phyloP scores from a whole-genome alignment of 768 basidiomycete genomes.

The Kwoniella sp. region DNA sequence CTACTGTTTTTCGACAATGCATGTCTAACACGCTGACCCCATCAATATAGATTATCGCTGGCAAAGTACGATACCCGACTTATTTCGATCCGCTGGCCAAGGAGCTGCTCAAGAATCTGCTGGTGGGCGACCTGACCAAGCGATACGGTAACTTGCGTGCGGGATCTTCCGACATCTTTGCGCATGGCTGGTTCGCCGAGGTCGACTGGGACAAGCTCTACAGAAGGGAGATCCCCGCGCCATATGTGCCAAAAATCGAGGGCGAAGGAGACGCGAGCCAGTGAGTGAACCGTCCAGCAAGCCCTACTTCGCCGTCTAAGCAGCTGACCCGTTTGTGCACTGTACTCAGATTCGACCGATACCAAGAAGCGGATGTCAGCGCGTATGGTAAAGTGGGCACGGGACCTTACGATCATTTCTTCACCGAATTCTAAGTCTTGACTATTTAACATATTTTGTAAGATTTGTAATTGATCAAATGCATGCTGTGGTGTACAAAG shows the following conservation, averaged over 20 bases:
- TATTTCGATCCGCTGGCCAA: constrained; percentile 57
- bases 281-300: constrained; percentile 43
- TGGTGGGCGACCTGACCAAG: constrained; percentile 57
- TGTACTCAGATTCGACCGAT: constrained; percentile 59
- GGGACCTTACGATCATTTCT: constrained; percentile 64
- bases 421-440: constrained; percentile 67
- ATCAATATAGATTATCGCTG: constrained; percentile 51
- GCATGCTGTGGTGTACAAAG: too few species aligned
- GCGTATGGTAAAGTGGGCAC: constrained; percentile 58
- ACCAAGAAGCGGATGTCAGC: constrained; percentile 58
- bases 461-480: background rate
- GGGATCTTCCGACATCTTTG: constrained; percentile 57
- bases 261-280: constrained; percentile 93
- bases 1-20: too few species aligned
- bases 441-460: too few species aligned
- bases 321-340: background rate
- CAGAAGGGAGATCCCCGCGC: constrained; percentile 86
- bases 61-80: constrained; percentile 58
- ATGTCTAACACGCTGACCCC: constrained; percentile 3
- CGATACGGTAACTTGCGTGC: constrained; percentile 57
- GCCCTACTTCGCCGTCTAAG: background rate
- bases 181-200: constrained; percentile 71
- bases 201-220: constrained; percentile 85
- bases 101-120: constrained; percentile 57
- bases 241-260: constrained; percentile 86